A percentile compares a stretch with the other conserved stretches of the same genome.
Conservation (phyloP, 139 green algal genomes). For the Micractinium sp. region DNA sequence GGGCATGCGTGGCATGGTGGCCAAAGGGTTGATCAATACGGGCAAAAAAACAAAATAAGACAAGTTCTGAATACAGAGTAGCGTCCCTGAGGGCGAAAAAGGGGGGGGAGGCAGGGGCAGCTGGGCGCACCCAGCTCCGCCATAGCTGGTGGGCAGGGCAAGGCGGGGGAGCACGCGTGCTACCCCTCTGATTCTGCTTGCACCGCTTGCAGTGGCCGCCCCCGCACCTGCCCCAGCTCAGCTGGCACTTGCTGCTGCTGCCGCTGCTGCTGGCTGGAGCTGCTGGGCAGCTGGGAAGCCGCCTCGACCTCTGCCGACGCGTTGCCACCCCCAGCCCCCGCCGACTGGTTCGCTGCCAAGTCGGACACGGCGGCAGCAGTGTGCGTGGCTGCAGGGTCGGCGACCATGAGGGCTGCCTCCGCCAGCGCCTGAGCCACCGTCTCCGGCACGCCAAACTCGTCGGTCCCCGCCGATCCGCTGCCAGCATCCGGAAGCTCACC, state of each 20-base stretch:
- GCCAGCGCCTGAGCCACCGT: constrained; percentile 22
- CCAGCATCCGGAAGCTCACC: neutral
- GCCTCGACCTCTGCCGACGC: too few relatives aligned
- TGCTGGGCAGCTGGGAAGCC: too few relatives aligned
- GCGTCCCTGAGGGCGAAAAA: neutral
- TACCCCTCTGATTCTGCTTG: neutral
- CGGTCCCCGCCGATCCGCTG: neutral
- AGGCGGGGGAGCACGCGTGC: neutral
- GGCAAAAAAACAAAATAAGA: neutral
- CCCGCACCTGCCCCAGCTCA: neutral
- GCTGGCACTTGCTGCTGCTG: neutral
- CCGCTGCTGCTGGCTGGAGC: neutral
- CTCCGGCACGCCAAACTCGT: constrained; percentile 23
- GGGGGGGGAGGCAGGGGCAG: neutral
- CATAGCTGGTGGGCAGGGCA: neutral
- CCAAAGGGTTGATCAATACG: neutral
- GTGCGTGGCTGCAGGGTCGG: constrained; percentile 10
- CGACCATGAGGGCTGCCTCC: constrained; percentile 24
- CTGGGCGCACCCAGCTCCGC: neutral
- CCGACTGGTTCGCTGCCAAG: neutral
- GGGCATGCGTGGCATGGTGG: too few relatives aligned
- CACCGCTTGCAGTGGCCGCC: neutral
- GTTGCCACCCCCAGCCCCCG: too few relatives aligned
- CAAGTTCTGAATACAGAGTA: neutral
- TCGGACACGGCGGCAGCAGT: constrained; percentile 6